Conservation (phyloP, 306 rosid species). For the barrel medic (Medicago truncatula) region MtrunA17r5.0-ANR NC_053043.1:49707001-49707500, state of each 20-base stretch:
- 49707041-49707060: constrained; percentile 86
- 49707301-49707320: constrained; percentile 32
- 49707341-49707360: constrained; percentile 76
- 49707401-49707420: constrained; percentile 92
- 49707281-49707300: constrained; percentile 35
- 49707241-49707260: constrained; percentile 12
- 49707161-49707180: constrained; percentile 70
- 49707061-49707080: constrained; percentile 80
- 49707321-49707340: constrained; percentile 36
- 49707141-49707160: constrained; percentile 81
- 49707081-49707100: constrained; percentile 84
- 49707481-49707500: constrained; percentile 50
- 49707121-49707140: constrained; percentile 79
- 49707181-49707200: constrained; percentile 24
- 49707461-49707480: constrained; percentile 60
- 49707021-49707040: constrained; percentile 90
- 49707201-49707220: constrained; percentile 29
- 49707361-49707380: constrained; percentile 92
- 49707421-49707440: constrained; percentile 74
- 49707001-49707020: constrained; percentile 62
- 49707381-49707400: constrained; percentile 92
- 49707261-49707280: constrained; percentile 27
- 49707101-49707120: constrained; percentile 82
- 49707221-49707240: constrained; percentile 16
- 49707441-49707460: constrained; percentile 61